These are phyloP conservation scores for Hymenoscyphus fructigenus DNA, from an alignment of 2,329 filamentous ascomycete species.

Conservation along the genomic window DNA sequence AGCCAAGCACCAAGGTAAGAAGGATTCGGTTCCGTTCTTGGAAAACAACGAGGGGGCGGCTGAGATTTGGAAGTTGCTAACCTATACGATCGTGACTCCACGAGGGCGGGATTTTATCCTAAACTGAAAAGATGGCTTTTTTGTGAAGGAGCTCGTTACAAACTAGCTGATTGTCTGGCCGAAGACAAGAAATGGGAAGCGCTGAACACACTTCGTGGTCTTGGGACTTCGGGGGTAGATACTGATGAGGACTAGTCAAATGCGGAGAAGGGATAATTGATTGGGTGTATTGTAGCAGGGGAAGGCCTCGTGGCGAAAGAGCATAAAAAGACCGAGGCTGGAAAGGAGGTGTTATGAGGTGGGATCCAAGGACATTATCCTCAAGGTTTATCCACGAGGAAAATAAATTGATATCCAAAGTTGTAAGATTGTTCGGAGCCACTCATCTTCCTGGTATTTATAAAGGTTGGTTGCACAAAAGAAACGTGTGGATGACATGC, in stretches of 20 bases:
- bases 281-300: background rate
- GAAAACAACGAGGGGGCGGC: background rate
- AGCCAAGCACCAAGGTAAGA: background rate
- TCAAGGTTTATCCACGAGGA: background rate
- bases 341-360: background rate
- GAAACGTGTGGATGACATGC: background rate
- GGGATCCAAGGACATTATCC: background rate
- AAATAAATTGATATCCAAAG: background rate
- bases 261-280: background rate
- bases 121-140: background rate
- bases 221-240: slow-evolving; percentile 8
- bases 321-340: slow-evolving; percentile 9
- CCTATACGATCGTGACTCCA: background rate
- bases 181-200: background rate
- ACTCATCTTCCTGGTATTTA: background rate
- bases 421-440: background rate
- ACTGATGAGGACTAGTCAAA: slow-evolving; percentile 10
- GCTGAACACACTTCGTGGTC: slow-evolving; percentile 1
- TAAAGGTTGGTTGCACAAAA: background rate
- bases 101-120: background rate
- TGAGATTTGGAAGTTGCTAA: background rate
- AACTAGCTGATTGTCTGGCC: background rate
- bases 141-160: background rate
- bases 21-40: background rate
- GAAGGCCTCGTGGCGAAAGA: slow-evolving; percentile 6